These are phyloP conservation scores for Pythium chondricola DNA, from an alignment of 352 stramenopile species.

Conservation along the genomic window DNA sequence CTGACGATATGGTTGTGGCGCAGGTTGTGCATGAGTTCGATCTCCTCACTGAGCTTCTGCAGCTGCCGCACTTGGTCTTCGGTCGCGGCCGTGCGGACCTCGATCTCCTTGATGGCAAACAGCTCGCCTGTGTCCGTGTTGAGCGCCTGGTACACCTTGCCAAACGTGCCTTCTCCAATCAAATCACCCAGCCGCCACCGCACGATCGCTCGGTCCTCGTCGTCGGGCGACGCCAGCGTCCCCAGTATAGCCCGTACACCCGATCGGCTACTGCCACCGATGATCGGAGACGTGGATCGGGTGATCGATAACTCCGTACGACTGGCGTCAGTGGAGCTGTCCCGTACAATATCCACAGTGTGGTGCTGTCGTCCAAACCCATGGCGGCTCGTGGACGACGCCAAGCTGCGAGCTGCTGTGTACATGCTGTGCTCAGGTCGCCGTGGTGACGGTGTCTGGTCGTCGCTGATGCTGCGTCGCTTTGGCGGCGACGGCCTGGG, in stretches of 20 bases:
- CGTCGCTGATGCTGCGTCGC: slow-evolving; percentile 13
- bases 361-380: slow-evolving; percentile 13
- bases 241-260: slow-evolving; percentile 8
- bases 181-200: slow-evolving; percentile 92
- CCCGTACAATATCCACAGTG: slow-evolving; percentile 9
- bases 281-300: slow-evolving; percentile 42
- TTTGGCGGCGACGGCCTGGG: slow-evolving; percentile 8
- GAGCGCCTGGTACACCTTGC: slow-evolving; percentile 93
- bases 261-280: slow-evolving; percentile 17
- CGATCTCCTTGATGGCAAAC: slow-evolving; percentile 88
- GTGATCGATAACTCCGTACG: slow-evolving; percentile 31
- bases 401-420: slow-evolving; percentile 12
- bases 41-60: slow-evolving; percentile 85
- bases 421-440: slow-evolving; percentile 14
- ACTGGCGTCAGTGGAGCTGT: not conserved
- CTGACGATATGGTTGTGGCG: slow-evolving; percentile 94
- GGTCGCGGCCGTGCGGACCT: slow-evolving; percentile 55
- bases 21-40: slow-evolving; percentile 93
- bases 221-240: slow-evolving; percentile 6
- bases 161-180: slow-evolving; percentile 94
- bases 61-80: slow-evolving; percentile 51
- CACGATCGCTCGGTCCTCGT: slow-evolving; percentile 30
- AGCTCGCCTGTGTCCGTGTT: slow-evolving; percentile 90
- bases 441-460: slow-evolving; percentile 5
- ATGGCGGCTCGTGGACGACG: slow-evolving; percentile 15